Conservation (phyloP, 192 early-diverging fungal genomes). For the Phycomyces nitens region DNA sequence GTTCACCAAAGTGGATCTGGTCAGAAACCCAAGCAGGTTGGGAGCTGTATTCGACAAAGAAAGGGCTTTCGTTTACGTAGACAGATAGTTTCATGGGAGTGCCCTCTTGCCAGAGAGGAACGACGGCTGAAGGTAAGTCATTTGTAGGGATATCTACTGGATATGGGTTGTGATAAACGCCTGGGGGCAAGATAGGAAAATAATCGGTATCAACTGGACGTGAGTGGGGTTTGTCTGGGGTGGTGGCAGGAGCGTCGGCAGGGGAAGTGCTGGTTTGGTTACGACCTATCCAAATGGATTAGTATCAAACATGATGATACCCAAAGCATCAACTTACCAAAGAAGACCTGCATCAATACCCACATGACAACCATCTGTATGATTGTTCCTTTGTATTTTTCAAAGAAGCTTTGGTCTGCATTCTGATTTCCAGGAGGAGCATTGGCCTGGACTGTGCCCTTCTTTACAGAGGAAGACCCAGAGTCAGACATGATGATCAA, state of each 20-base stretch:
- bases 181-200: slow-evolving; percentile 16
- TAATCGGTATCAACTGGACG: slow-evolving; percentile 10
- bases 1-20: slow-evolving; percentile 39
- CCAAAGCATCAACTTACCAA: slow-evolving; percentile 16
- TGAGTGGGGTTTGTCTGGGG: not conserved
- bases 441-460: not conserved
- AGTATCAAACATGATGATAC: not conserved
- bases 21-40: slow-evolving; percentile 39
- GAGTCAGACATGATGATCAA: slow-evolving; percentile 1
- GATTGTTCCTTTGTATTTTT: slow-evolving; percentile 28
- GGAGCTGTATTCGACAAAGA: slow-evolving; percentile 41
- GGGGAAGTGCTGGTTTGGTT: not conserved
- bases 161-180: slow-evolving; percentile 25
- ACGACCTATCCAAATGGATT: not conserved
- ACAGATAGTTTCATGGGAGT: slow-evolving; percentile 42
- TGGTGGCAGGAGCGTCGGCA: not conserved
- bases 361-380: slow-evolving; percentile 34
- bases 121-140: slow-evolving; percentile 15
- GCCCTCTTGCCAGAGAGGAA: slow-evolving; percentile 25
- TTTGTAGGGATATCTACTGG: slow-evolving; percentile 3
- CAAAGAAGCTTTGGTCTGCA: slow-evolving; percentile 21
- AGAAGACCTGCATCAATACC: slow-evolving; percentile 12
- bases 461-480: not conserved
- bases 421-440: slow-evolving; percentile 1
- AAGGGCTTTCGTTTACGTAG: slow-evolving; percentile 43